Base-by-base conservation (phyloP, 345 rosid species). In the Dipteronia dyeriana region DNA sequence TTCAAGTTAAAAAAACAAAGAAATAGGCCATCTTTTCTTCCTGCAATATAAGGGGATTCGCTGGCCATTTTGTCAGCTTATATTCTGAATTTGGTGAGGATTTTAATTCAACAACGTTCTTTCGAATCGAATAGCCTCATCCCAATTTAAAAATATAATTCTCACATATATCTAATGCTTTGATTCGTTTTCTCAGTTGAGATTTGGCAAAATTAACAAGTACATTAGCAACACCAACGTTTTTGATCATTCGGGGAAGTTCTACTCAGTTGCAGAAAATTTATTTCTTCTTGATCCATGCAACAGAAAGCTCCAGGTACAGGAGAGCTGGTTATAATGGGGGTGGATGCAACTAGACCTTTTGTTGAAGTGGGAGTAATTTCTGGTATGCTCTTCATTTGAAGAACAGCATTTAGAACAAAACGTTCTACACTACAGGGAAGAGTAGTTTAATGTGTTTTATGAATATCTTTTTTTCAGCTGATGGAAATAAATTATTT, bases 21-120 rank as follows among this genome's bases (percentile, higher is more conserved):
- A 70, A 81, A 77, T 19, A 85, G 70, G 26, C 87, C 87, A 0
- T 81, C 75, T 34, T 88, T 88, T 61, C 84, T 90, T 47, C 90
- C 92, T 5, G 87, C 90, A 23, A 63, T 81, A 1, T 83, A 84
- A 73, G 91, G 94, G 29, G 78, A 85, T 73, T 79, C 92, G 0
- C 65, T 57, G 0, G 89, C 91, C 12, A 60, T 87, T 22, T 19
- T 84, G 49, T 71, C 89, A 5, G 91, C 90, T 29, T 80, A 65
- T 79, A 63, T 87, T 14, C 73, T 91, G 12, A 86, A 91, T 45
- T 47, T 64, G 57, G 77, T 75, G 26, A 3, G 76, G 56, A 53
- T 70, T 34, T 34, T 34, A 34, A 34, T 34, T 34, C 7, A 62
- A 62, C 25, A 34, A 34, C 38, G 6, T 31, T 34, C 6, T 4